Percentiles rank a stretch among this genome's conserved stretches.
Conservation (phyloP, 495 filamentous ascomycete species). For the Neurospora discreta region DNA sequence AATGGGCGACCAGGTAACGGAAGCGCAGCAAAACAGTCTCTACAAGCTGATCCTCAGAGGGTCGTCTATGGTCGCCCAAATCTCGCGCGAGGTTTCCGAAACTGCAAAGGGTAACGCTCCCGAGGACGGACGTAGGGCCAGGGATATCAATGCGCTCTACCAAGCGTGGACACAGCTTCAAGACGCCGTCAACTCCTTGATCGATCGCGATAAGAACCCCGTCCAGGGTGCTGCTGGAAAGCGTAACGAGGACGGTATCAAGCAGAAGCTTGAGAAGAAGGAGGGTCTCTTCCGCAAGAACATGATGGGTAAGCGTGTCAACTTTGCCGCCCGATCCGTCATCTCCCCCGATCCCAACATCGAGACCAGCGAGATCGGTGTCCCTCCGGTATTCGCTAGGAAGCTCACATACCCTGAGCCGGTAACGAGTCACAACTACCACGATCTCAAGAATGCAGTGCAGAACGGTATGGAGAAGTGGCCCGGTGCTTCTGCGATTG, state of each 20-base stretch:
- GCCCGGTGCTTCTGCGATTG: conserved; percentile 87
- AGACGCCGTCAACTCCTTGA: conserved; percentile 78
- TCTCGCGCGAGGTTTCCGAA: conserved; percentile 53
- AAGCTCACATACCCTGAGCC: conserved; percentile 96
- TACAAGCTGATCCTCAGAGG: conserved; percentile 70
- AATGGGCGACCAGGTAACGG: conserved; percentile 67
- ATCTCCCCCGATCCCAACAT: conserved; percentile 98
- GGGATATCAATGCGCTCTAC: conserved; percentile 33
- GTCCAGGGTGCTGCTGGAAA: conserved; percentile 60
- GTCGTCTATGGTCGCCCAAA: conserved; percentile 59
- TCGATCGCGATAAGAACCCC: conserved; percentile 78
- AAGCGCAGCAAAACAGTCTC: conserved; percentile 72
- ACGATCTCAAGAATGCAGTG: conserved; percentile 90
- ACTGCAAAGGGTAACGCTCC: conserved; percentile 27
- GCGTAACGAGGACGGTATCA: conserved; percentile 75
- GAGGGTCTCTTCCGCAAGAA: conserved; percentile 97
- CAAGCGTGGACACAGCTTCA: conserved; percentile 70
- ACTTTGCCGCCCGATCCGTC: conserved; percentile 93
- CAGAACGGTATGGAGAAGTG: conserved; percentile 90
- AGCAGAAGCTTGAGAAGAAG: conserved; percentile 97
- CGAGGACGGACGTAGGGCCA: conserved; percentile 27
- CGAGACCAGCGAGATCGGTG: conserved; percentile 96
- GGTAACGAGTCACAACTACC: conserved; percentile 93
- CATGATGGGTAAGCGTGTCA: conserved; percentile 99
- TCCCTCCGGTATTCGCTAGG: conserved; percentile 90